Percentiles rank a stretch among this genome's conserved stretches.
Conservation (phyloP, 371 early-diverging fungal genomes). For the Thermomucor indicae-seudaticae region DNA sequence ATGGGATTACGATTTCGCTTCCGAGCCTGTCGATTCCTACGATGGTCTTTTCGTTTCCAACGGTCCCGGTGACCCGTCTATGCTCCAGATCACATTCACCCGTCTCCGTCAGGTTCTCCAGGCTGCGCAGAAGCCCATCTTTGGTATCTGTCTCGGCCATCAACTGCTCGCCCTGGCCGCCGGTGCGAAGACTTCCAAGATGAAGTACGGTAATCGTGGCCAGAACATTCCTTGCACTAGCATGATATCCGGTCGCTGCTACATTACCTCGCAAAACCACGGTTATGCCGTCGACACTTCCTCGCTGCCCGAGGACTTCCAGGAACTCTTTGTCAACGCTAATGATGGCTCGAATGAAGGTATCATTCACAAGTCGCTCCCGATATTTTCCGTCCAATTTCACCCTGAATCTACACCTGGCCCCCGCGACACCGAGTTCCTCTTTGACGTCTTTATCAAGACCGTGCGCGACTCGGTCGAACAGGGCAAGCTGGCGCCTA, state of each 20-base stretch:
- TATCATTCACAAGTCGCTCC: conserved; percentile 82
- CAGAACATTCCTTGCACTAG: conserved; percentile 98
- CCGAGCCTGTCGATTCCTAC: conserved; percentile 63
- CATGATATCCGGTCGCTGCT: conserved; percentile 91
- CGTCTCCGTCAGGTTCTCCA: conserved; percentile 64
- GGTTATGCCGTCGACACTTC: conserved; percentile 91
- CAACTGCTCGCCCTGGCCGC: conserved; percentile 92
- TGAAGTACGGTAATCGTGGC: conserved; percentile 98
- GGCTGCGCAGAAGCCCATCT: conserved; percentile 79
- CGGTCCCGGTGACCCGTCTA: conserved; percentile 97
- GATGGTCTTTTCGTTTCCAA: conserved; percentile 96
- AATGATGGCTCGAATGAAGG: conserved; percentile 98
- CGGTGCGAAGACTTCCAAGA: conserved; percentile 91
- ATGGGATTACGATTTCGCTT: conserved; percentile 89
- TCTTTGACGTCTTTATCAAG: conserved; percentile 91
- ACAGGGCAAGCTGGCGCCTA: conserved; percentile 68
- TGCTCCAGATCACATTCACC: conserved; percentile 69
- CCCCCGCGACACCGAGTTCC: conserved; percentile 94
- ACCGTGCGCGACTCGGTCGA: conserved; percentile 68
- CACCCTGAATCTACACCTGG: conserved; percentile 98
- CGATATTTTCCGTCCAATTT: conserved; percentile 97
- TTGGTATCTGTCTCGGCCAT: conserved; percentile 98
- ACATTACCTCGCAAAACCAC: conserved; percentile 97
- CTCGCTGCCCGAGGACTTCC: conserved; percentile 73
- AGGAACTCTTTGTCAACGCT: conserved; percentile 94